Evolutionary conservation across 1,284 basidiomycete species (phyloP).

Genomic region (Cryptococcus sp.): DNA sequence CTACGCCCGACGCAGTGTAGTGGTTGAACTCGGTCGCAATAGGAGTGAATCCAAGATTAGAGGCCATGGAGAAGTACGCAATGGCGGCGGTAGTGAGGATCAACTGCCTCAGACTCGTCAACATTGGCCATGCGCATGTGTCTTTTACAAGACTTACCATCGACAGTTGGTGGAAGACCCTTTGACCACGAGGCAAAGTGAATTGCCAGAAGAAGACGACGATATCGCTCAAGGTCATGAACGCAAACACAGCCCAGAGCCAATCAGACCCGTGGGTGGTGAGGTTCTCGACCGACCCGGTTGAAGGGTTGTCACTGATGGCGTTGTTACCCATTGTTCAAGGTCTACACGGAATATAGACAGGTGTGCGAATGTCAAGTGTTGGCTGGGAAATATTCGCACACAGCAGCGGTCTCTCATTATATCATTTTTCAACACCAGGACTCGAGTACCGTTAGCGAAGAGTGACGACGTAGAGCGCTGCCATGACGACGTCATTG

Average conservation of each 20-base stretch:
- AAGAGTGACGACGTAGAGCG: background rate
- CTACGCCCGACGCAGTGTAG: constrained; percentile 38
- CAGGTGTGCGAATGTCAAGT: too few relatives aligned
- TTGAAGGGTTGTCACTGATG: constrained; percentile 29
- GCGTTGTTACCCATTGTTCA: constrained; percentile 23
- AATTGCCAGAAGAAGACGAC: constrained; percentile 54
- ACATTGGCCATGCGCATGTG: too few relatives aligned
- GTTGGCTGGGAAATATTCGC: too few relatives aligned
- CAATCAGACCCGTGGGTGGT: constrained; percentile 45
- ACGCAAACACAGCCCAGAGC: constrained; percentile 62
- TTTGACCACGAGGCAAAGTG: constrained; percentile 53
- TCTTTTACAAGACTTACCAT: constrained; percentile 30
- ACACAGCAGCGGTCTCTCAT: too few relatives aligned
- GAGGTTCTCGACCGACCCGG: constrained; percentile 21
- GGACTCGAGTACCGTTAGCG: too few relatives aligned
- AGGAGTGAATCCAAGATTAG: constrained; percentile 62
- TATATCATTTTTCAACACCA: too few relatives aligned
- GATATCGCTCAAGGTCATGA: constrained; percentile 57
- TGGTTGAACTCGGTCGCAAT: constrained; percentile 58
- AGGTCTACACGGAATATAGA: background rate
- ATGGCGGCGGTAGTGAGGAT: constrained; percentile 57
- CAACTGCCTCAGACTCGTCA: constrained; percentile 26
- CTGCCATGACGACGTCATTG: too few relatives aligned
- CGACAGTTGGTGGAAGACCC: constrained; percentile 59
- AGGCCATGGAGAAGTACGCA: constrained; percentile 63